A percentile compares a stretch with the other conserved stretches of the same genome.
Evolutionary conservation across 306 rosid species (phyloP).

Genomic region (Acacia crassicarpa): DNA sequence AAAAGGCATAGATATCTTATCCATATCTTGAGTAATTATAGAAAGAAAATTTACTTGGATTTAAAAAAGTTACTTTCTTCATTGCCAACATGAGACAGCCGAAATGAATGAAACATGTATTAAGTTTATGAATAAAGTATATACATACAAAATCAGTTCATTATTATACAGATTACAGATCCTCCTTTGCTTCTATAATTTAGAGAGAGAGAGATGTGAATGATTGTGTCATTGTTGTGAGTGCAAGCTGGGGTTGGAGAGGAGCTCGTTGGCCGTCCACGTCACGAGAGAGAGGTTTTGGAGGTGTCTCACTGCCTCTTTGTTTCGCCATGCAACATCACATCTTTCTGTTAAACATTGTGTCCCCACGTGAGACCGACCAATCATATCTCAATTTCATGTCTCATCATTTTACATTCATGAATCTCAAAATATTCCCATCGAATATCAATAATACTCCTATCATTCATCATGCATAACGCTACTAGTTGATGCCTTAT

Average conservation of each 20-base stretch:
- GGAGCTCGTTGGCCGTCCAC: constrained; percentile 79
- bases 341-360: constrained; percentile 39
- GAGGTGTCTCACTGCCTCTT: constrained; percentile 54
- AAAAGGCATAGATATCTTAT: too few species aligned
- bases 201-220: neutral
- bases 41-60: too few species aligned
- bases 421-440: neutral
- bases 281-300: constrained; percentile 73
- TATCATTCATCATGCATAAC: neutral
- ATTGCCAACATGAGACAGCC: too few species aligned
- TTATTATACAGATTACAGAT: neutral
- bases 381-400: neutral
- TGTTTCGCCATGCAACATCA: constrained; percentile 32
- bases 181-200: neutral
- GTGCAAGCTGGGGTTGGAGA: constrained; percentile 31
- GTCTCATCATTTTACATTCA: neutral
- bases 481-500: too few species aligned
- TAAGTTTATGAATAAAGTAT: constrained; percentile 2
- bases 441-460: neutral
- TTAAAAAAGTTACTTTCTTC: too few species aligned
- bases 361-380: constrained; percentile 10
- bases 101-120: neutral
- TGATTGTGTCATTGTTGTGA: neutral
- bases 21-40: too few species aligned
- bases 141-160: constrained; percentile 29